phyloP scores from a whole-genome alignment of 1,284 basidiomycete genomes.

The Lignosus rhinocerotis region DNA sequence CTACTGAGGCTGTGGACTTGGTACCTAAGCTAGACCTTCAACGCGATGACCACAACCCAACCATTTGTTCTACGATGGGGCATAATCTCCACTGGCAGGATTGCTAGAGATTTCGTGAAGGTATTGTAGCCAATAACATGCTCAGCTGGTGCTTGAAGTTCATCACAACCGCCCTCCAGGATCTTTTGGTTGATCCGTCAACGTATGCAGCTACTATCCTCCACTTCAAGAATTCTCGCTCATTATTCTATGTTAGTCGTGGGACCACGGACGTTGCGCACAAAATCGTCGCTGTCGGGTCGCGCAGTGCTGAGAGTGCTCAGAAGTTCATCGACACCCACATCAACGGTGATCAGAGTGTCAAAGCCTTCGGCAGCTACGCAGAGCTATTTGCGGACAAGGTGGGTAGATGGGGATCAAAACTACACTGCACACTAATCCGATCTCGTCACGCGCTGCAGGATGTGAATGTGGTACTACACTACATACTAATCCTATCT shows the following conservation, averaged over 20 bases:
- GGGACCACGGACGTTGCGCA: constrained; percentile 69
- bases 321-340: constrained; percentile 65
- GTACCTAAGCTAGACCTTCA: background rate
- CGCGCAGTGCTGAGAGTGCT: constrained; percentile 71
- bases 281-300: constrained; percentile 79
- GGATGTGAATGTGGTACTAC: no score
- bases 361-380: constrained; percentile 79
- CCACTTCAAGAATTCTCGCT: no score
- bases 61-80: constrained; percentile 50
- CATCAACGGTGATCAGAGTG: constrained; percentile 48
- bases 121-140: constrained; percentile 27
- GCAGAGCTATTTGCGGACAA: constrained; percentile 74
- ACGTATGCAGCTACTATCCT: constrained; percentile 36
- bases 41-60: constrained; percentile 7
- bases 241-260: constrained; percentile 6
- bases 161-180: constrained; percentile 33
- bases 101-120: constrained; percentile 46
- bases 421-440: background rate
- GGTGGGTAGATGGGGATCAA: constrained; percentile 37
- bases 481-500: background rate
- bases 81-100: constrained; percentile 55
- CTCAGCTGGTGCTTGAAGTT: background rate
- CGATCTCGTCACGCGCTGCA: constrained; percentile 29
- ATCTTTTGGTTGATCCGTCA: constrained; percentile 48
- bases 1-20: no score